phyloP scores from a whole-genome alignment of 768 basidiomycete genomes.

The Leccinum disarticulatum region DNA sequence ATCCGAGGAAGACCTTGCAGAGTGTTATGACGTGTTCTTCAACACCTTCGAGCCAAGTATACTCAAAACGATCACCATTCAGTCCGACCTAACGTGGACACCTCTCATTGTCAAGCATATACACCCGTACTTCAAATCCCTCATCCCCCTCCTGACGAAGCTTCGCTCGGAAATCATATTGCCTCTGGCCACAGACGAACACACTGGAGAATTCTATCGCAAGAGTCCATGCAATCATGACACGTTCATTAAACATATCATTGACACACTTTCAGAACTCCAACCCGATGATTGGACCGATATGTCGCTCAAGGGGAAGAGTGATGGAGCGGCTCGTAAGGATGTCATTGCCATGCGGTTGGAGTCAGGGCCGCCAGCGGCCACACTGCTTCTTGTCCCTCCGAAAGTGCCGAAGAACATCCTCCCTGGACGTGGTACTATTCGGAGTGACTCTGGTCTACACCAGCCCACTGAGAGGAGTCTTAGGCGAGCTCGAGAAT shows the following conservation, averaged over 20 bases:
- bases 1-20: not conserved
- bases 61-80: not conserved
- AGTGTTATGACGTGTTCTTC: not conserved
- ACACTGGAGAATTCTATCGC: not conserved
- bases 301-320: not conserved
- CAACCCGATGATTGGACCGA: not conserved
- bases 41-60: not conserved
- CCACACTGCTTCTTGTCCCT: not conserved
- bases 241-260: not conserved
- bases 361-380: not conserved
- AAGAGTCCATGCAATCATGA: not conserved
- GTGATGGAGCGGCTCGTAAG: not conserved
- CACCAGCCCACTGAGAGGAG: not conserved
- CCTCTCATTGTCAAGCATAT: not conserved
- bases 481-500: not conserved
- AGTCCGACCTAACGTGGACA: not conserved
- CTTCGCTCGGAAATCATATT: not conserved
- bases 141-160: not conserved
- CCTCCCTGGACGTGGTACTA: not conserved
- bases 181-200: not conserved
- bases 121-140: not conserved
- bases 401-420: not conserved
- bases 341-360: not conserved
- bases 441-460: not conserved
- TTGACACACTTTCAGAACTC: not conserved